Evolutionary conservation across 2,329 filamentous ascomycete genomes (phyloP), one percentile per base, ranked within the genome.

Genomic region (Aureobasidium mangrovei): DNA sequence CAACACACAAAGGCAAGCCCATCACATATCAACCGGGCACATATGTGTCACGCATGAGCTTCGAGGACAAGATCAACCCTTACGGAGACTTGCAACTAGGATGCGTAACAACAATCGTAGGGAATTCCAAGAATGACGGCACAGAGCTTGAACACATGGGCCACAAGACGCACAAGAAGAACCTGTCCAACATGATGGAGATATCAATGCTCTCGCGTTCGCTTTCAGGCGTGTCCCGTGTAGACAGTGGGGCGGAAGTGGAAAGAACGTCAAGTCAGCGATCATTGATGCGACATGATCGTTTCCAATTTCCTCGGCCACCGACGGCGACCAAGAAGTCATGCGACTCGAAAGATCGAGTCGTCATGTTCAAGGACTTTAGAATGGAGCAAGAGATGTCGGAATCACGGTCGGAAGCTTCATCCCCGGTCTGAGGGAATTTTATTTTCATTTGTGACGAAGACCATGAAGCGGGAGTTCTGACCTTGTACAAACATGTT

Each of bases 391-490:
- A 39, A 7, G 41, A 53, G 10, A 31, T 45, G 8, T 45, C 40
- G 3, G 41, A 44, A 5, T 38, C 33, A 10, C 18, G 29, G 41
- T 67, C 29, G 66, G 64, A 41, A 64, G 63, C 46, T 54, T 67
- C 2, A 57, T 67, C 10, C 58, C 67, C 10, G 3, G 36, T 41
- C 4, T 51, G 28, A 41, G 6, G 3, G n/a, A 12, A n/a, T 35
- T 24, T n/a, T 24, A 3, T 36, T 43, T n/a, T 43, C 48, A 28
- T 52, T 36, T 52, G 38, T 43, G 28, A 52, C 48, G 48, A 52
- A 52, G 48, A 38, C 31, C n/a, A 52, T 36, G 48, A 52, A 42
- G 48, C 43, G 31, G 31, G 10, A 18, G 18, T 42, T 36, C 10
- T 31, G 3, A 36, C 35, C 39, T 43, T 52, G 39, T 43, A 36